Conservation (phyloP, 495 filamentous ascomycete genomes). For the Amphirosellinia nigrospora region DNA sequence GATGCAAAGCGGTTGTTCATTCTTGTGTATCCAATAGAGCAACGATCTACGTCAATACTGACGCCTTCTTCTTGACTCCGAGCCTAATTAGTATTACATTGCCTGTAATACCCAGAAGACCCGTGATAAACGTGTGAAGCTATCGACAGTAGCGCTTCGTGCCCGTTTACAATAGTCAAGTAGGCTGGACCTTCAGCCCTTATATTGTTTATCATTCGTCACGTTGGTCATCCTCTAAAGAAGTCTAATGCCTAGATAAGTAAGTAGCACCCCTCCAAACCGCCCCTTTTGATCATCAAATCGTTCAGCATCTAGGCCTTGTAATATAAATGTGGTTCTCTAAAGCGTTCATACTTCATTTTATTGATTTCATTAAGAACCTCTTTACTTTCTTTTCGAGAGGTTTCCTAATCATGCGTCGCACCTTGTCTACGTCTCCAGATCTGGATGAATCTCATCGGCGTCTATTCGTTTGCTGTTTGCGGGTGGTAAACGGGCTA, state of each 20-base stretch:
- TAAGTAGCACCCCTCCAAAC: neutral
- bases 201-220: neutral
- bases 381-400: neutral
- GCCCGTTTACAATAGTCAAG: neutral
- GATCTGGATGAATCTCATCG: slow-evolving; percentile 25
- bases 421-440: neutral
- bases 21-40: slow-evolving; percentile 42
- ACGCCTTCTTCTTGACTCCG: neutral
- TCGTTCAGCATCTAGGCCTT: neutral
- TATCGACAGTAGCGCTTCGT: neutral
- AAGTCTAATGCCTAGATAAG: neutral
- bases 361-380: neutral
- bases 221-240: neutral
- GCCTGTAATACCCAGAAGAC: neutral
- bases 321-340: neutral
- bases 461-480: slow-evolving; percentile 50
- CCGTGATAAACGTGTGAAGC: neutral
- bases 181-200: neutral
- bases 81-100: neutral
- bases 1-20: slow-evolving; percentile 31
- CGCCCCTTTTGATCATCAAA: neutral
- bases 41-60: slow-evolving; percentile 28
- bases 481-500: slow-evolving; percentile 54
- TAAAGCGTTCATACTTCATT: neutral
- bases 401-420: neutral